These are phyloP conservation scores for Ganoderma sp. DNA, from an alignment of 1,284 basidiomycete genomes.

Conservation along the genomic window DNA sequence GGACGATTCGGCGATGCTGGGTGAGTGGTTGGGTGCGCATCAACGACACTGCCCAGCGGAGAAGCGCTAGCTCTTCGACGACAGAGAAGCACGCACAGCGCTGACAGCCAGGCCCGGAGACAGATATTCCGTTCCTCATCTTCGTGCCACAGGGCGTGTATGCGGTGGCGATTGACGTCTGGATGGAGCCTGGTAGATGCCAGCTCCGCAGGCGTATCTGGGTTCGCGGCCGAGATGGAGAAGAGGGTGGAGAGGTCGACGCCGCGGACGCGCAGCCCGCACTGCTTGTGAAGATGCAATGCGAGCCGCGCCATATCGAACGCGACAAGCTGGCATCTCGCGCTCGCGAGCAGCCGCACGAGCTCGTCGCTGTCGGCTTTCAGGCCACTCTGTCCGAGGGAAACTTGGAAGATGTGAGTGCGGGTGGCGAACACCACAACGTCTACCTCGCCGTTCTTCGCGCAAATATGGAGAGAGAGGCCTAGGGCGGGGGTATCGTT, in stretches of 20 bases:
- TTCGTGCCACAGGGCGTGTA: conserved; percentile 18
- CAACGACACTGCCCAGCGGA: not conserved
- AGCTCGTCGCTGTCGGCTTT: not conserved
- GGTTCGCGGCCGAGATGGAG: not conserved
- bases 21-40: not conserved
- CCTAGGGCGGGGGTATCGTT: conserved; percentile 15
- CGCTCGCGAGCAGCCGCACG: conserved; percentile 5
- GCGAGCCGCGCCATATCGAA: conserved; percentile 28
- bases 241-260: conserved; percentile 23
- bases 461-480: conserved; percentile 13
- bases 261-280: conserved; percentile 15
- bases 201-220: conserved; percentile 19
- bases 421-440: conserved; percentile 21
- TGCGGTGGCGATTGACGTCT: conserved; percentile 4
- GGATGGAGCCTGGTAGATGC: conserved; percentile 13
- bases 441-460: conserved; percentile 14
- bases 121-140: conserved; percentile 18
- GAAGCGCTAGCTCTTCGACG: not conserved
- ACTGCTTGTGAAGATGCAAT: conserved; percentile 20
- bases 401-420: conserved; percentile 20
- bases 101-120: conserved; percentile 23
- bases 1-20: conserved; percentile 17
- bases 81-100: conserved; percentile 17
- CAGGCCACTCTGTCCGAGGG: not conserved
- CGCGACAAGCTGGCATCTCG: conserved; percentile 12